These are phyloP conservation scores for Stagonosporopsis tanaceti DNA, from an alignment of 2,329 filamentous ascomycete species.

Conservation along the genomic window DNA sequence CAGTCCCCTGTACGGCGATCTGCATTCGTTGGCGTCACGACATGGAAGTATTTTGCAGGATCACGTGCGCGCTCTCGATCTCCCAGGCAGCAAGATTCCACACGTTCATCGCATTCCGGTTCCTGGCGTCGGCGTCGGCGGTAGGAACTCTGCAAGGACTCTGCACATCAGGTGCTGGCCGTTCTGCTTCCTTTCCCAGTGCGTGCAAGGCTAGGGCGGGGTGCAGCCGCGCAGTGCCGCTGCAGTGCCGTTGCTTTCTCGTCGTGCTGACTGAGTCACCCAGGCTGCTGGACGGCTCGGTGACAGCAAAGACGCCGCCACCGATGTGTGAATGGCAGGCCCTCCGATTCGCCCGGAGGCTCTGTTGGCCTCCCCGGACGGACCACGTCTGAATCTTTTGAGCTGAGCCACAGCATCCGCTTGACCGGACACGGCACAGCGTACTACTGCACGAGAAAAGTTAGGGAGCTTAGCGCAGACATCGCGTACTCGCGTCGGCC, in stretches of 20 bases:
- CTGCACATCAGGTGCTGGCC: constrained; percentile 28
- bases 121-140: constrained; percentile 6
- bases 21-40: constrained; percentile 12
- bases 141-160: constrained; percentile 25
- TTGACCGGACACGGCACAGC: constrained; percentile 23
- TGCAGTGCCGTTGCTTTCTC: constrained; percentile 36
- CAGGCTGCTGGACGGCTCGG: constrained; percentile 25
- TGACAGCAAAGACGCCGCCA: constrained; percentile 28
- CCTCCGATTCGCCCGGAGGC: constrained; percentile 30
- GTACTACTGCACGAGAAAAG: constrained; percentile 32
- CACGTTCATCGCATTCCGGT: constrained; percentile 5
- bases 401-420: constrained; percentile 20
- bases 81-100: constrained; percentile 20
- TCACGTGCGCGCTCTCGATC: constrained; percentile 21
- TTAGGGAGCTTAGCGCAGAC: constrained; percentile 20
- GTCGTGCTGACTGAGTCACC: constrained; percentile 35
- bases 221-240: constrained; percentile 23
- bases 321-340: constrained; percentile 24
- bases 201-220: constrained; percentile 21
- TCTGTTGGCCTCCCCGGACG: constrained; percentile 24
- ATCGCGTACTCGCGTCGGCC: constrained; percentile 16
- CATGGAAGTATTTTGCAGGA: neutral
- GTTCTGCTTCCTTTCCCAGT: constrained; percentile 23
- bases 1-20: constrained; percentile 11
- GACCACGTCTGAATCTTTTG: constrained; percentile 22